These are phyloP conservation scores for Citrus trifoliata DNA, from an alignment of 345 rosid genomes.

Conservation along the genomic window DNA sequence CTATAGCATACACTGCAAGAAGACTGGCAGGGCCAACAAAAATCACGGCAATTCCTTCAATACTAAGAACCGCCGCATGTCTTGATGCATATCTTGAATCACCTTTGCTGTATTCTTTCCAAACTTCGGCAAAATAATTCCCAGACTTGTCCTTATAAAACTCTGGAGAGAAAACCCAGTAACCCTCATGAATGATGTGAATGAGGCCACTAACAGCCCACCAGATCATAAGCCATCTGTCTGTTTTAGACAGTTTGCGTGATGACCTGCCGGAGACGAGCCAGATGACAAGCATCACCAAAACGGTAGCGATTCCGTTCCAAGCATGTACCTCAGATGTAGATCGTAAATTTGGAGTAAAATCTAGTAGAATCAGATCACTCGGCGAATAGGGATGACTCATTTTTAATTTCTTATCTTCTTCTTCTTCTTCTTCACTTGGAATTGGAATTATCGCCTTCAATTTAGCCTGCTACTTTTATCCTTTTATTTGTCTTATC, in stretches of 20 bases:
- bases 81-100: slow-evolving; percentile 88
- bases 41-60: slow-evolving; percentile 87
- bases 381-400: slow-evolving; percentile 74
- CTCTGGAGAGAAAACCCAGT: slow-evolving; percentile 83
- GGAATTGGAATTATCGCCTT: too few relatives aligned
- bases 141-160: slow-evolving; percentile 73
- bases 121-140: slow-evolving; percentile 81
- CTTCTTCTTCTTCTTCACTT: too few relatives aligned
- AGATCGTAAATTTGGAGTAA: slow-evolving; percentile 54
- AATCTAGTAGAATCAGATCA: slow-evolving; percentile 68
- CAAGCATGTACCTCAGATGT: slow-evolving; percentile 44
- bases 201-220: slow-evolving; percentile 93
- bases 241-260: slow-evolving; percentile 34
- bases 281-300: slow-evolving; percentile 62
- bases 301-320: slow-evolving; percentile 37
- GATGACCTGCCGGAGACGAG: slow-evolving; percentile 50
- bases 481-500: neutral
- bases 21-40: slow-evolving; percentile 78
- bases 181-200: slow-evolving; percentile 78
- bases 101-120: slow-evolving; percentile 98
- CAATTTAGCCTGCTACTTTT: neutral
- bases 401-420: too few relatives aligned
- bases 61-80: slow-evolving; percentile 59
- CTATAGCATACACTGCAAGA: slow-evolving; percentile 83
- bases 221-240: slow-evolving; percentile 86